These are phyloP conservation scores for Castanea sativa DNA, from an alignment of 306 rosid genomes.

Conservation along the genomic window DNA sequence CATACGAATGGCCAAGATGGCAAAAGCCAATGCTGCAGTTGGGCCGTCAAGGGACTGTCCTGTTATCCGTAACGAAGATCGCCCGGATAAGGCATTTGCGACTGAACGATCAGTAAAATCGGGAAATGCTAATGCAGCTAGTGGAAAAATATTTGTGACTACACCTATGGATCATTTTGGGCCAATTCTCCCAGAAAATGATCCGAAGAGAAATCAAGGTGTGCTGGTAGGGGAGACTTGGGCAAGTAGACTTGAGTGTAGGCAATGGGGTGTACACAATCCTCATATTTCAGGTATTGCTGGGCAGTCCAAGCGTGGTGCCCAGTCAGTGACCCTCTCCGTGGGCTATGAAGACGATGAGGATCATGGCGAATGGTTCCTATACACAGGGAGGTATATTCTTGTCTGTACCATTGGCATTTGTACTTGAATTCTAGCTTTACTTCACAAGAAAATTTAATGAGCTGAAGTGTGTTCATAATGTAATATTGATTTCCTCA, in stretches of 20 bases:
- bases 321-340: slow-evolving; percentile 71
- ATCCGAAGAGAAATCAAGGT: slow-evolving; percentile 53
- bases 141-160: slow-evolving; percentile 64
- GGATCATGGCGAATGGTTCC: slow-evolving; percentile 92
- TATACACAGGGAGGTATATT: slow-evolving; percentile 72
- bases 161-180: slow-evolving; percentile 61
- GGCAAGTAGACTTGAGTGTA: slow-evolving; percentile 59
- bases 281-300: slow-evolving; percentile 82
- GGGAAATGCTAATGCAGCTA: slow-evolving; percentile 59
- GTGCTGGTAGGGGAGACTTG: slow-evolving; percentile 60
- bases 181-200: slow-evolving; percentile 53
- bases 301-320: slow-evolving; percentile 63
- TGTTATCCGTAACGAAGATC: slow-evolving; percentile 40
- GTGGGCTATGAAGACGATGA: slow-evolving; percentile 76
- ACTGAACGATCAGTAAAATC: slow-evolving; percentile 49
- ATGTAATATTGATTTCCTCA: neutral
- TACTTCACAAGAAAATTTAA: neutral
- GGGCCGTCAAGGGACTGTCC: slow-evolving; percentile 35
- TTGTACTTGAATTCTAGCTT: neutral
- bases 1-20: slow-evolving; percentile 56
- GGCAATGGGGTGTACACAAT: slow-evolving; percentile 77
- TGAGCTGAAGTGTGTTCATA: neutral
- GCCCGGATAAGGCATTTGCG: slow-evolving; percentile 61
- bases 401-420: neutral
- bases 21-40: slow-evolving; percentile 8